phyloP scores from a whole-genome alignment of 2,329 filamentous ascomycete genomes.

The Xylaria sp. region DNA sequence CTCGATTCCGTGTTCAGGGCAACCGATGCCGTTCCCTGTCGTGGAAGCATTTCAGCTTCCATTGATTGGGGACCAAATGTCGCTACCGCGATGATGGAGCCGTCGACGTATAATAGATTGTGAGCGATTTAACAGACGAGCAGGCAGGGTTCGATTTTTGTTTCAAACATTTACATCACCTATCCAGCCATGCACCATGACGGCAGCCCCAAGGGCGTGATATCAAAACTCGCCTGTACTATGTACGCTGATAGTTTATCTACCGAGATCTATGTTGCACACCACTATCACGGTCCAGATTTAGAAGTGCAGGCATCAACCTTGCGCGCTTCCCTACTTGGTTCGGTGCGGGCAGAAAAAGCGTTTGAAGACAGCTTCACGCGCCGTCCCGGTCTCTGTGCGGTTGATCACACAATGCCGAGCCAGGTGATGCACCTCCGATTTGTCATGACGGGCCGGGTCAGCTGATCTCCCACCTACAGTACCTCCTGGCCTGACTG shows the following conservation, averaged over 20 bases:
- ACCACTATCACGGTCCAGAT: not conserved
- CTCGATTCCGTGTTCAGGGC: conserved; percentile 2
- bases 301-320: conserved; percentile 23
- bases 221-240: too few species aligned
- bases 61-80: not conserved
- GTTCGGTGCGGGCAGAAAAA: conserved; percentile 10
- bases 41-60: not conserved
- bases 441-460: conserved; percentile 14
- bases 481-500: not conserved
- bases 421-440: conserved; percentile 8
- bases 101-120: not conserved
- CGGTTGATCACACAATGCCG: conserved; percentile 23
- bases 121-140: not conserved
- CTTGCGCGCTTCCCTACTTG: conserved; percentile 11
- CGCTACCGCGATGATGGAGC: not conserved
- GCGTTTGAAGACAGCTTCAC: conserved; percentile 1
- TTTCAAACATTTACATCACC: not conserved
- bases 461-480: not conserved
- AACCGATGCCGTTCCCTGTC: conserved; percentile 1
- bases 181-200: not conserved
- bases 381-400: conserved; percentile 4
- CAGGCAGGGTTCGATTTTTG: too few species aligned
- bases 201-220: too few species aligned
- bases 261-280: not conserved
- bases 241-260: not conserved